A percentile compares a stretch with the other conserved stretches of the same genome.
Evolutionary conservation across 2,329 filamentous ascomycete genomes (phyloP).

Genomic region (Fusarium piperis): DNA sequence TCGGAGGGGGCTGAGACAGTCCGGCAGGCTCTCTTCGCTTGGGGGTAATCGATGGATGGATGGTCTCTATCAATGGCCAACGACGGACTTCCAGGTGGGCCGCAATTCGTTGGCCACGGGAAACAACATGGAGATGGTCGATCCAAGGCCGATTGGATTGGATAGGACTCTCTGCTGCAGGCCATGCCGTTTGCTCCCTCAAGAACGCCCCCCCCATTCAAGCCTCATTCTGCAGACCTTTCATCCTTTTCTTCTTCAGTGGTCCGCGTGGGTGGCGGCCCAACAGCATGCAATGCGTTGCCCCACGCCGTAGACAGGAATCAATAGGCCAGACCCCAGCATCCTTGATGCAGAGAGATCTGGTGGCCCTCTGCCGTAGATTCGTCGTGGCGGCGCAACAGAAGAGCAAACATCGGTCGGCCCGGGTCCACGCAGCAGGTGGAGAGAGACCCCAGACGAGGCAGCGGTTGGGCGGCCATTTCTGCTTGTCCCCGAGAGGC

Average conservation of each 20-base stretch:
- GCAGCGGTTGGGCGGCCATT: slow-evolving; percentile 1
- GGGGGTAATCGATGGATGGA: neutral
- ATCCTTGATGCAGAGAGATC: slow-evolving; percentile 8
- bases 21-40: slow-evolving; percentile 28
- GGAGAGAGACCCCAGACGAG: neutral
- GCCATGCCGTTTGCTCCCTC: slow-evolving; percentile 17
- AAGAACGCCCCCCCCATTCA: slow-evolving; percentile 1
- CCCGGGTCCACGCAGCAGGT: neutral
- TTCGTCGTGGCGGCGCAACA: neutral
- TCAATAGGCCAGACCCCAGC: neutral
- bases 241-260: slow-evolving; percentile 8
- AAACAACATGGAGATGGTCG: neutral
- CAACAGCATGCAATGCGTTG: slow-evolving; percentile 5
- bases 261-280: slow-evolving; percentile 6
- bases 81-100: neutral
- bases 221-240: slow-evolving; percentile 22
- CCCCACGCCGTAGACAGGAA: neutral
- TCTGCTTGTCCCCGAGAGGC: neutral
- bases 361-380: neutral
- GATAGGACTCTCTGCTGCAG: neutral
- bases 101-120: slow-evolving; percentile 3
- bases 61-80: neutral
- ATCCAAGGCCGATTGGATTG: neutral
- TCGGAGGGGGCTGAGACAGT: slow-evolving; percentile 46
- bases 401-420: slow-evolving; percentile 2